A percentile compares a stretch with the other conserved stretches of the same genome.
These are phyloP conservation scores for Helotiales sp. DNA, from an alignment of 2,329 filamentous ascomycete genomes.

Conservation along the genomic window DNA sequence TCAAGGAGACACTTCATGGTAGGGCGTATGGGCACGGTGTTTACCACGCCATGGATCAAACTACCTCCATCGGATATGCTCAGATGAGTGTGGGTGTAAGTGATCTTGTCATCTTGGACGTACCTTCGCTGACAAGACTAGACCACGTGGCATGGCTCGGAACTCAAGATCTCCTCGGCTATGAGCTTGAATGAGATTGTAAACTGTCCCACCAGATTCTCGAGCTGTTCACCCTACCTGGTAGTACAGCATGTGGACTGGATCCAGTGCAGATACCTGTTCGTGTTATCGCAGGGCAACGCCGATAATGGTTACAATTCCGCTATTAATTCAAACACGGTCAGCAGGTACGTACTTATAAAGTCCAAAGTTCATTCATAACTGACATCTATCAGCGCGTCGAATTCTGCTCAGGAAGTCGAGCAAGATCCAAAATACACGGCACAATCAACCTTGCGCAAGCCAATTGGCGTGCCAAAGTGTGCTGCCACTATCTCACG, in stretches of 20 bases:
- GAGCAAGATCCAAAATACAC: slow-evolving; percentile 28
- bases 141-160: slow-evolving; percentile 65
- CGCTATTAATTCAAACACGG: background rate
- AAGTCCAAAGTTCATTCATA: background rate
- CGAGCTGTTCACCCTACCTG: slow-evolving; percentile 56
- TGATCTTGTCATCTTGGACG: background rate
- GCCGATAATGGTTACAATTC: background rate
- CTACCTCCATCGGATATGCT: slow-evolving; percentile 46
- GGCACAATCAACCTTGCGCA: slow-evolving; percentile 20
- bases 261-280: slow-evolving; percentile 87
- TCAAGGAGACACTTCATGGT: slow-evolving; percentile 60
- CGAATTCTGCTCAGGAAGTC: slow-evolving; percentile 10
- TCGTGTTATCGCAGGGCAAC: slow-evolving; percentile 47
- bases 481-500: slow-evolving; percentile 32
- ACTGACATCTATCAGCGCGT: slow-evolving; percentile 1
- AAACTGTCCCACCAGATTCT: slow-evolving; percentile 67
- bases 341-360: slow-evolving; percentile 3
- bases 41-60: slow-evolving; percentile 69
- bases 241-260: slow-evolving; percentile 78
- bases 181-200: slow-evolving; percentile 84
- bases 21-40: slow-evolving; percentile 77
- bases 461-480: slow-evolving; percentile 29
- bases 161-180: slow-evolving; percentile 56
- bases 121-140: background rate
- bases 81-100: slow-evolving; percentile 9